phyloP scores from a whole-genome alignment of 352 stramenopile species.

The Globisporangium megalacanthum region DNA sequence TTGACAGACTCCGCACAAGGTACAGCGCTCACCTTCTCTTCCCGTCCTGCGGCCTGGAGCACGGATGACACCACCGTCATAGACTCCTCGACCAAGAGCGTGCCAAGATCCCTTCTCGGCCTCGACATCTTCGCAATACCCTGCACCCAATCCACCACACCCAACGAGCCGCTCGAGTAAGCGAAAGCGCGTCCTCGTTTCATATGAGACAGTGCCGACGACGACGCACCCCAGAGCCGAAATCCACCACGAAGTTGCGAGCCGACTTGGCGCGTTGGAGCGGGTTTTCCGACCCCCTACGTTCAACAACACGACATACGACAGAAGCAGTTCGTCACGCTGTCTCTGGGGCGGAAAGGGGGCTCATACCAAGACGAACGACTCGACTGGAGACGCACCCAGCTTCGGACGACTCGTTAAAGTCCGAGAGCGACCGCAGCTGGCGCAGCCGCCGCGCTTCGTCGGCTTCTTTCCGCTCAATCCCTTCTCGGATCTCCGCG shows the following conservation, averaged over 20 bases:
- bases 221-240: slow-evolving; percentile 22
- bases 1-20: background rate
- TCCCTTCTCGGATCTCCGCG: slow-evolving; percentile 50
- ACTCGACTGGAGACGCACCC: background rate
- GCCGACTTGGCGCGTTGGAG: slow-evolving; percentile 32
- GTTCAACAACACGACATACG: background rate
- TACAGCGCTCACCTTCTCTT: slow-evolving; percentile 49
- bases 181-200: slow-evolving; percentile 1
- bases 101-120: slow-evolving; percentile 39
- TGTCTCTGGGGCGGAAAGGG: background rate
- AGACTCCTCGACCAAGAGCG: slow-evolving; percentile 57
- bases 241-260: slow-evolving; percentile 31
- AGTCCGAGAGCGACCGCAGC: slow-evolving; percentile 19
- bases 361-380: background rate
- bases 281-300: background rate
- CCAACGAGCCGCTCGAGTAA: background rate
- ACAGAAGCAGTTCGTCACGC: background rate
- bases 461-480: slow-evolving; percentile 21
- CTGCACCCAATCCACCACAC: background rate
- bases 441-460: slow-evolving; percentile 24
- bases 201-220: background rate
- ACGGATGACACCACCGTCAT: slow-evolving; percentile 76
- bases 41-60: slow-evolving; percentile 57
- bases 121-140: slow-evolving; percentile 15
- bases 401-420: slow-evolving; percentile 9